Evolutionary conservation across 1,139 yeast genomes (phyloP).

Genomic region (Suhomyces atakaporum): DNA sequence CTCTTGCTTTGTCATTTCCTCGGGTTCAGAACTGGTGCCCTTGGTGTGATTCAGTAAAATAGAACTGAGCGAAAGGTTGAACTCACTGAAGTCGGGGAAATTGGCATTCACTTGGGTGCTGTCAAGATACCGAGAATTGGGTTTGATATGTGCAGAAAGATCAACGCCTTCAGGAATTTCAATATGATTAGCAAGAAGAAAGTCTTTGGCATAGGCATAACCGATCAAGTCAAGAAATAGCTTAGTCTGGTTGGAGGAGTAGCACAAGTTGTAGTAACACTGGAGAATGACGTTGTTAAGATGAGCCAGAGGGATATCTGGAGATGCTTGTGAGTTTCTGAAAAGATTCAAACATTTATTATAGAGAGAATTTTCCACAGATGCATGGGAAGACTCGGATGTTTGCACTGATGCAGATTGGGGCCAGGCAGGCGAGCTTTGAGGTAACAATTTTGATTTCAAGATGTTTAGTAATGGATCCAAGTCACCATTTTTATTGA

Average conservation of each 20-base stretch:
- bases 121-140: slow-evolving; percentile 14
- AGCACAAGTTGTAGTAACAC: slow-evolving; percentile 21
- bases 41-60: slow-evolving; percentile 12
- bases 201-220: slow-evolving; percentile 21
- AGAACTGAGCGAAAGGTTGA: slow-evolving; percentile 13
- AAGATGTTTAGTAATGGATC: background rate
- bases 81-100: slow-evolving; percentile 11
- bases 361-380: background rate
- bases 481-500: background rate
- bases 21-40: slow-evolving; percentile 9
- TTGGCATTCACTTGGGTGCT: background rate
- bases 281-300: slow-evolving; percentile 22
- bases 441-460: slow-evolving; percentile 2
- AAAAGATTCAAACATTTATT: slow-evolving; percentile 4
- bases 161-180: slow-evolving; percentile 21
- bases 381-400: background rate
- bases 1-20: slow-evolving; percentile 48
- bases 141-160: slow-evolving; percentile 17
- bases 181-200: slow-evolving; percentile 19
- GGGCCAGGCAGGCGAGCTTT: background rate
- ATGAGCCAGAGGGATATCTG: slow-evolving; percentile 9
- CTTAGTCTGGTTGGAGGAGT: slow-evolving; percentile 11
- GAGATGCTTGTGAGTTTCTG: slow-evolving; percentile 1
- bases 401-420: background rate
- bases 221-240: slow-evolving; percentile 30